These are phyloP conservation scores for Cudoniella acicularis DNA, from an alignment of 495 filamentous ascomycete species.

Conservation along the genomic window DNA sequence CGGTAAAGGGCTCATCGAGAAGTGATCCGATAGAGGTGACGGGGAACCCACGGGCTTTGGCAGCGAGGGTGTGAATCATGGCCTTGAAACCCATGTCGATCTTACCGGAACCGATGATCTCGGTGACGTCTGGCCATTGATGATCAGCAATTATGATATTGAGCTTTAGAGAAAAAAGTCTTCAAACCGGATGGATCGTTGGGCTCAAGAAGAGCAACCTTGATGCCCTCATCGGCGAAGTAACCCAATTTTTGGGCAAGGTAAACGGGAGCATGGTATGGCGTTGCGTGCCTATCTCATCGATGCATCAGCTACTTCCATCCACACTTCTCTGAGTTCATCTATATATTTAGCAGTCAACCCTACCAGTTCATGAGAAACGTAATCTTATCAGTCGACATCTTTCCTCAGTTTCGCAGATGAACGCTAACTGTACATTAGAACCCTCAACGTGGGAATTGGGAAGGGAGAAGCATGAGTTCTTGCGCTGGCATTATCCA, in stretches of 20 bases:
- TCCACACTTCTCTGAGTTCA: constrained; percentile 14
- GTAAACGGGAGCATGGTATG: constrained; percentile 70
- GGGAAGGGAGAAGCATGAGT: constrained; percentile 58
- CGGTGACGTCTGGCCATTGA: constrained; percentile 57
- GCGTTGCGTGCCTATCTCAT: constrained; percentile 60
- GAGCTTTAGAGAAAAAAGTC: background rate
- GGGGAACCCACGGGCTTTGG: constrained; percentile 67
- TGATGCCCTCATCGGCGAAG: constrained; percentile 65
- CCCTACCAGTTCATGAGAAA: constrained; percentile 68
- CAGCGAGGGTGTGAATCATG: constrained; percentile 66
- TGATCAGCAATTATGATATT: background rate
- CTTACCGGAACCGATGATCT: constrained; percentile 68
- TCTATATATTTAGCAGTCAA: constrained; percentile 1
- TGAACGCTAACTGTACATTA: constrained; percentile 21
- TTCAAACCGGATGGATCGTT: constrained; percentile 57
- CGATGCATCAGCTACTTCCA: constrained; percentile 14
- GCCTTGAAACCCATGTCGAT: constrained; percentile 73
- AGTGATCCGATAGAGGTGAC: constrained; percentile 64
- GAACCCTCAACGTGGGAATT: background rate
- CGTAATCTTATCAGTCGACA: constrained; percentile 72
- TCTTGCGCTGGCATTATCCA: constrained; percentile 83
- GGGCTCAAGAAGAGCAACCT: constrained; percentile 67
- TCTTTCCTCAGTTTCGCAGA: constrained; percentile 41
- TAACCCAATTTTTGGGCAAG: constrained; percentile 66
- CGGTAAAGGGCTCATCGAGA: constrained; percentile 70